phyloP scores from a whole-genome alignment of 129 eudicot genomes.

The Gnaphalium uliginosum region DNA sequence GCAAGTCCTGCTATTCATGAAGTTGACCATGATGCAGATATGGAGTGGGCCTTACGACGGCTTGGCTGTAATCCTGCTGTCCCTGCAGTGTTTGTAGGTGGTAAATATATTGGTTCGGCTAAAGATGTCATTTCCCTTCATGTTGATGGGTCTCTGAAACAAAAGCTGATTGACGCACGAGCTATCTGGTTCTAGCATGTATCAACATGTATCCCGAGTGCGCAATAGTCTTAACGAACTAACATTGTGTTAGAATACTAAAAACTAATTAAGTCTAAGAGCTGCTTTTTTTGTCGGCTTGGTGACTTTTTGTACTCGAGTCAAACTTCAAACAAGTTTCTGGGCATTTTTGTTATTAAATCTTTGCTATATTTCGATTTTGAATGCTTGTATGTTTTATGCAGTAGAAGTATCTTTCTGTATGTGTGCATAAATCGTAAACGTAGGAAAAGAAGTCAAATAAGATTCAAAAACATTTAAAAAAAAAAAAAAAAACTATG shows the following conservation, averaged over 20 bases:
- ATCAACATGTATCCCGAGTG: slow-evolving; percentile 13
- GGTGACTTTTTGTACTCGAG: slow-evolving; percentile 24
- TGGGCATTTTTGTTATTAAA: slow-evolving; percentile 9
- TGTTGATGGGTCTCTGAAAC: slow-evolving; percentile 70
- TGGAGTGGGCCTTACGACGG: slow-evolving; percentile 68
- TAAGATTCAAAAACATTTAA: too few relatives aligned
- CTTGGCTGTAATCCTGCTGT: slow-evolving; percentile 70
- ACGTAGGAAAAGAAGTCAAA: too few relatives aligned
- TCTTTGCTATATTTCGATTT: not conserved
- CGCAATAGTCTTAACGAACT: not conserved
- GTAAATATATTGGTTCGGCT: slow-evolving; percentile 74
- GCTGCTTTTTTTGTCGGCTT: slow-evolving; percentile 37
- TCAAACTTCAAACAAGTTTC: slow-evolving; percentile 10
- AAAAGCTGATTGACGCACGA: slow-evolving; percentile 68
- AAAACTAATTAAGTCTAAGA: slow-evolving; percentile 25
- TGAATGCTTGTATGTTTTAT: not conserved
- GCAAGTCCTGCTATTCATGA: slow-evolving; percentile 94
- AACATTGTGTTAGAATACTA: slow-evolving; percentile 19
- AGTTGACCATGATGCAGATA: slow-evolving; percentile 67
- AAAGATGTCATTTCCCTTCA: slow-evolving; percentile 75
- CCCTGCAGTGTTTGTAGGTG: slow-evolving; percentile 91
- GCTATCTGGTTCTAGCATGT: slow-evolving; percentile 77
- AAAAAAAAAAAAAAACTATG: too few relatives aligned
- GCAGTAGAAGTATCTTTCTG: not conserved
- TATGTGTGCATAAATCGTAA: not conserved